Evolutionary conservation across 176 grass and related monocot genomes (phyloP).

Genomic region (Luzula sylvatica): DNA sequence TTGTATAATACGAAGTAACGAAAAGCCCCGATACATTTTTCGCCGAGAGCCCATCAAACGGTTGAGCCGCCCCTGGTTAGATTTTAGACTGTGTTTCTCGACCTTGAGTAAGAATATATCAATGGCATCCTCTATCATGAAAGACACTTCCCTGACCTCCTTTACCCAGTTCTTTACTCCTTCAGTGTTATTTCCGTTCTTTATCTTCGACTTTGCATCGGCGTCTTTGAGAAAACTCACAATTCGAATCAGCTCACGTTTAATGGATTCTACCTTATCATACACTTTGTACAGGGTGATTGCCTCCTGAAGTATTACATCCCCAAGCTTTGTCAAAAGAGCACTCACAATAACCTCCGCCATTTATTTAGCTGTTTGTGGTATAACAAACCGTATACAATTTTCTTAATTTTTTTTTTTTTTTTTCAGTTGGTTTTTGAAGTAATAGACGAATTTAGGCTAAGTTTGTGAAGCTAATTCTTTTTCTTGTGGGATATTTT

Average conservation of each 20-base stretch:
- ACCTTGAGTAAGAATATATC: background rate
- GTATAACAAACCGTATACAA: no score
- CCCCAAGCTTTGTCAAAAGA: background rate
- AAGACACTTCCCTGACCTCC: background rate
- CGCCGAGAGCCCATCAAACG: background rate
- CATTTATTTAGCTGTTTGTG: background rate
- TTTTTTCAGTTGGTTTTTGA: no score
- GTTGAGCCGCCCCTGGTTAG: no score
- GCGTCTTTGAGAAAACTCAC: background rate
- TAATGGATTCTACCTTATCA: background rate
- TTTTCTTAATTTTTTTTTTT: no score
- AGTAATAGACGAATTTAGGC: no score
- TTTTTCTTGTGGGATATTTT: no score
- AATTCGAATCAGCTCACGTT: background rate
- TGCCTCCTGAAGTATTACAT: background rate
- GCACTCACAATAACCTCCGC: background rate
- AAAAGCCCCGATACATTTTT: no score
- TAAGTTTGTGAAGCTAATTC: no score
- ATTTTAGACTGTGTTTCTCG: background rate
- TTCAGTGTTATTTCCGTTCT: background rate
- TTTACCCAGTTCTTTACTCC: background rate
- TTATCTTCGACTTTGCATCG: background rate
- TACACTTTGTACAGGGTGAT: background rate
- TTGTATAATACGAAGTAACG: no score
- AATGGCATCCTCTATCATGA: slow-evolving; percentile 10